Evolutionary conservation across 345 rosid species (phyloP).

Genomic region (Nephelium lappaceum): DNA sequence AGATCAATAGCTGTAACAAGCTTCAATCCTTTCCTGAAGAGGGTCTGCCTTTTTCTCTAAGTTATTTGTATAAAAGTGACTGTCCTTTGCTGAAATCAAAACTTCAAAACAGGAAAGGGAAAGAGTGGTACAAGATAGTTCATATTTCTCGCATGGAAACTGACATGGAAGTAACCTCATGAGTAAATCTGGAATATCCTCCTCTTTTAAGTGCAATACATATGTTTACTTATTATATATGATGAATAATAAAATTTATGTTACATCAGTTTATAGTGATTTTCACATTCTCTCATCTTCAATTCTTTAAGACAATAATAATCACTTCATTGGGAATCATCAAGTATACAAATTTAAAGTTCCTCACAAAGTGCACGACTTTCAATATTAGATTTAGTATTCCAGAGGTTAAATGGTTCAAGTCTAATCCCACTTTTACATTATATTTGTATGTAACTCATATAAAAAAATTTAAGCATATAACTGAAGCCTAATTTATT

Average conservation of each 20-base stretch:
- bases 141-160: slow-evolving; percentile 29
- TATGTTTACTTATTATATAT: no score
- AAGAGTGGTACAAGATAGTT: slow-evolving; percentile 21
- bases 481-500: no score
- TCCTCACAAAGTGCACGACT: background rate
- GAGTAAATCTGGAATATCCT: background rate
- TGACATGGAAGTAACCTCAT: slow-evolving; percentile 27
- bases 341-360: background rate
- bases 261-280: no score
- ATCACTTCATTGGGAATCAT: background rate
- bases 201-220: background rate
- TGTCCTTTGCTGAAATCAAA: slow-evolving; percentile 25
- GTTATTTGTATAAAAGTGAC: slow-evolving; percentile 25
- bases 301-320: background rate
- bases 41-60: slow-evolving; percentile 38
- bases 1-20: slow-evolving; percentile 36
- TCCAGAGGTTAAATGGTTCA: no score
- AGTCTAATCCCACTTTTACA: no score
- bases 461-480: no score
- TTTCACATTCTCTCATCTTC: no score
- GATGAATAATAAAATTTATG: no score
- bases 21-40: slow-evolving; percentile 28
- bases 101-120: slow-evolving; percentile 16
- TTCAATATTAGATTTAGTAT: background rate
- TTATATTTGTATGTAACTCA: no score